A percentile compares a stretch with the other conserved stretches of the same genome.
These are phyloP conservation scores for Nakazawaea ishiwadae DNA, from an alignment of 805 yeast species.

Conservation along the genomic window DNA sequence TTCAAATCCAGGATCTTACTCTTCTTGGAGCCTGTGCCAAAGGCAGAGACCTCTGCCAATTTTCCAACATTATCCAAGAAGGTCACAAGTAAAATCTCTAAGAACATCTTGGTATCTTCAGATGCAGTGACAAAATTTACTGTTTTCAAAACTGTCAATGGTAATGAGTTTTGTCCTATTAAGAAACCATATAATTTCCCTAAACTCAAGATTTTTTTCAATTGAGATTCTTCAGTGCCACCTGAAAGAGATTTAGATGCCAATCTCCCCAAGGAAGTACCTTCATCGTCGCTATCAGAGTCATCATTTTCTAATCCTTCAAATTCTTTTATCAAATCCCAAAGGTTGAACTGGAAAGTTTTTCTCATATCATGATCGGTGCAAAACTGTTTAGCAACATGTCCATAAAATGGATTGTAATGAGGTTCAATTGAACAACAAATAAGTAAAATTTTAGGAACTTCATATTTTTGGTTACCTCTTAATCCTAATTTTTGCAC, in stretches of 20 bases:
- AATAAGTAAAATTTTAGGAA: constrained; percentile 79
- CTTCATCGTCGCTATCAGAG: constrained; percentile 39
- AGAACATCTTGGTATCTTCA: constrained; percentile 57
- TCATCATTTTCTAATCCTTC: constrained; percentile 48
- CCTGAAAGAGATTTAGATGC: constrained; percentile 22
- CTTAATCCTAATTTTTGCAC: constrained; percentile 76
- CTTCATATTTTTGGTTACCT: constrained; percentile 77
- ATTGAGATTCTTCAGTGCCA: constrained; percentile 50
- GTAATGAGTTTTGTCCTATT: constrained; percentile 67
- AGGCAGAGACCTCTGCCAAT: constrained; percentile 46
- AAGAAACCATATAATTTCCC: constrained; percentile 80
- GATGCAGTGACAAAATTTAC: constrained; percentile 67
- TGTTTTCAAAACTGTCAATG: constrained; percentile 67
- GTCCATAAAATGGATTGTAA: constrained; percentile 87
- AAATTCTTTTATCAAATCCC: constrained; percentile 78
- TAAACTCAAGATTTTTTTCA: constrained; percentile 60
- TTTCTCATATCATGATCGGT: constrained; percentile 71
- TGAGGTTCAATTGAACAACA: constrained; percentile 80
- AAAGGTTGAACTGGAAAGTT: constrained; percentile 81
- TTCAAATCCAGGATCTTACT: constrained; percentile 24
- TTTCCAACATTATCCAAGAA: constrained; percentile 63
- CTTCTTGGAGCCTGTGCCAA: constrained; percentile 37
- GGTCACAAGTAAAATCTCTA: constrained; percentile 70
- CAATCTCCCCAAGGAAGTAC: constrained; percentile 17
- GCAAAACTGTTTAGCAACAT: constrained; percentile 73